Evolutionary conservation across 23 red algal species (phyloP), one percentile per base, ranked within the genome.

Genomic region (Pyropia yezoensis): DNA sequence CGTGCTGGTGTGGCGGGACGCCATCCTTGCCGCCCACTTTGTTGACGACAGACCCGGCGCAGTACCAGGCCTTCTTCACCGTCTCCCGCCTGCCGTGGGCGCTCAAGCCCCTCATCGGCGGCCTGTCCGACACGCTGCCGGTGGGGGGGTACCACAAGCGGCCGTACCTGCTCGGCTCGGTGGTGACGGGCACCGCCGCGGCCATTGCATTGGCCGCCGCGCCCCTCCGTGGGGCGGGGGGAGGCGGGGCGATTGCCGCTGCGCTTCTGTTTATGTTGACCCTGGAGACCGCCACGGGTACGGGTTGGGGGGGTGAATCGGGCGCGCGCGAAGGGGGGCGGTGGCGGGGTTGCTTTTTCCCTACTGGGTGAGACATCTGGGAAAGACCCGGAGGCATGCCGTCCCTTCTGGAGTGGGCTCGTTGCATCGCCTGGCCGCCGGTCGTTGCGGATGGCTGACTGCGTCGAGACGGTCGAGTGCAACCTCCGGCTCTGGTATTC

Each of bases 121-220:
- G 70, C 4, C 18, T 87, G 25, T 87, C 82, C 14, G 82, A 87
- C 63, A 69, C 65, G 8, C 28, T 87, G 27, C 82, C 82, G 7
- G 20, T 87, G 49, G 63, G 39, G 17, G 82, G 82, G 1, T 87
- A 69, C 30, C 82, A 87, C 63, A 87, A 87, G 71, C 62, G 71
- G 14, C 67, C 82, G 1, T 87, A 87, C 27, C 75, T 87, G 17
- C 22, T 87, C 5, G 55, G 75, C 11, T 62, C 75, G 33, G 75
- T 71, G 7, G 51, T 72, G 14, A 22, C 49, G 4, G 82, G 82
- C 2, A 69, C 70, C 4, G 33, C 69, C 20, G 67, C 66, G 18
- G 57, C 76, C 62, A 9, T 33, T 32, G 54, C 69, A 14, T 30
- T 87, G 17, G 69, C 70, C 52, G 23, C 18, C 30, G 33, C 76